A percentile compares a stretch with the other conserved stretches of the same genome.
phyloP scores from a whole-genome alignment of 2,329 filamentous ascomycete genomes.

The Paraphoma sp. region DNA sequence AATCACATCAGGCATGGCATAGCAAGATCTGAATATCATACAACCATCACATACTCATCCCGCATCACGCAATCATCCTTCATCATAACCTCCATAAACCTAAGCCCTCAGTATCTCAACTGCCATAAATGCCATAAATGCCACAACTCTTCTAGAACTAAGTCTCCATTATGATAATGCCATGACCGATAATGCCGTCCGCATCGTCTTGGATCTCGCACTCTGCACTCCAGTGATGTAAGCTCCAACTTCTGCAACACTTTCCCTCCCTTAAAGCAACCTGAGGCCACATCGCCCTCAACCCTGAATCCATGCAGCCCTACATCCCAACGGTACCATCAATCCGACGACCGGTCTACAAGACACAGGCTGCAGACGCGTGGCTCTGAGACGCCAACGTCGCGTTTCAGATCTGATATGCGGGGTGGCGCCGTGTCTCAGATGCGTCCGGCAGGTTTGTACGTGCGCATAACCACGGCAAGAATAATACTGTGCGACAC shows the following conservation, averaged over 20 bases:
- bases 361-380: background rate
- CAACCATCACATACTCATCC: background rate
- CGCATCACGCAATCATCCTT: background rate
- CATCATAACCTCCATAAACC: background rate
- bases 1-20: background rate
- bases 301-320: too few species aligned
- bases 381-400: background rate
- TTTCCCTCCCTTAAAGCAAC: background rate
- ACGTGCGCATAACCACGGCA: background rate
- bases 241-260: background rate
- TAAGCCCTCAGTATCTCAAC: background rate
- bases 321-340: background rate
- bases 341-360: background rate
- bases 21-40: background rate
- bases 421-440: constrained; percentile 1
- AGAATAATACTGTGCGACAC: too few species aligned
- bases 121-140: background rate
- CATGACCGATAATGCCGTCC: too few species aligned
- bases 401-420: background rate
- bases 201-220: too few species aligned
- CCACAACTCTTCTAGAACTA: background rate
- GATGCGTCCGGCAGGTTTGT: background rate
- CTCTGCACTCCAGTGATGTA: too few species aligned
- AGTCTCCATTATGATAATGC: too few species aligned
- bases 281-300: background rate